Base-by-base conservation (phyloP, 345 rosid species). In the Eutrema heterophyllum region DNA sequence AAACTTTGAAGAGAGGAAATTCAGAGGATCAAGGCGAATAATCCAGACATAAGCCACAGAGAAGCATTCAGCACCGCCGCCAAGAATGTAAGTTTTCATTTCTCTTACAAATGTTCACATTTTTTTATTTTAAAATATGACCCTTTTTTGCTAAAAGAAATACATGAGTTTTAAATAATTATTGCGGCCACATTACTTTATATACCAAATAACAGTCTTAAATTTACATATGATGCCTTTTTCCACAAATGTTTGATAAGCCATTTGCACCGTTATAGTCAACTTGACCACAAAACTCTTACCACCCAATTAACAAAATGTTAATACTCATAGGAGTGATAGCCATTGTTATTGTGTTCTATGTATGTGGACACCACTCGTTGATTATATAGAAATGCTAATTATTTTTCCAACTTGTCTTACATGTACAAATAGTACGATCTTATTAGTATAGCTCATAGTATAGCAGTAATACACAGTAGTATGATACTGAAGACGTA, bases 41-140 rank as follows among this genome's bases (percentile, higher is more conserved):
- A 94, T 72, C 97, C 98, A 21, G 97, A 88, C 51, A 94, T 94
- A 70, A 91, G 90, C 73, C 98, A 94, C 81, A 86, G 98, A 74
- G 97, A 94, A 85, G 98, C 98, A 66, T 94, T 94, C 83, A 94
- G 98, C 73, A 89, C 97, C 38, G 98, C 98, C 71, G 98, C 98
- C 29, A 94, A 94, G 80, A 94, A 94, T 77, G 99, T 91, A 78
- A 87, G 90, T 67, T 45, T 36, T 50, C 12, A 1, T 5, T 38
- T 56, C 38, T 36, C 36, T 43, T n/a, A 4, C 33, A 10, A 60
- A 16, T 12, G 16, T 26, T 53, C 27, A 14, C 18, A 26, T 7
- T 9, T 6, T 5, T 46, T 55, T 7, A 9, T 21, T 21, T 21
- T 6, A 6, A 14, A 9, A 26, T 41, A 5, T 63, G 15, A 5